phyloP scores from a whole-genome alignment of 805 yeast species.

The Kazachstania psychrophila region DNA sequence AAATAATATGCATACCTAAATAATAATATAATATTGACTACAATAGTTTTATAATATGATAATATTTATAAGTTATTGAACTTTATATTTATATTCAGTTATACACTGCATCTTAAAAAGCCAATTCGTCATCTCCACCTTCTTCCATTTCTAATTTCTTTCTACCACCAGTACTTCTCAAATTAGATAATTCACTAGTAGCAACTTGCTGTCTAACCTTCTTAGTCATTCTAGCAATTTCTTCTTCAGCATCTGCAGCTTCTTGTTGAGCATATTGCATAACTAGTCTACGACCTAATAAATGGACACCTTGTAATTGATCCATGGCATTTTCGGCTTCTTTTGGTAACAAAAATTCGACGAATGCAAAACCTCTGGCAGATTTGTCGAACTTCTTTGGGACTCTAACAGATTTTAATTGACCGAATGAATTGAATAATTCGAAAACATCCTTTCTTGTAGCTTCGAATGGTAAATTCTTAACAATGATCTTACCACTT shows the following conservation, averaged over 20 bases:
- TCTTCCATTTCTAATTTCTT: constrained; percentile 54
- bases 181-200: constrained; percentile 63
- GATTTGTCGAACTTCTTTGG: constrained; percentile 93
- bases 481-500: constrained; percentile 78
- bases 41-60: background rate
- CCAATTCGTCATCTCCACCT: constrained; percentile 23
- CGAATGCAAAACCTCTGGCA: constrained; percentile 97
- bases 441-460: constrained; percentile 87
- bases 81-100: background rate
- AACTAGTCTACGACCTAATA: constrained; percentile 87
- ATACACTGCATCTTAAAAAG: constrained; percentile 6
- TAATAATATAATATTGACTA: background rate
- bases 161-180: constrained; percentile 63
- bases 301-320: constrained; percentile 90
- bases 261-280: constrained; percentile 87
- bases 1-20: background rate
- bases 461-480: constrained; percentile 95
- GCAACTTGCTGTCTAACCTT: constrained; percentile 76
- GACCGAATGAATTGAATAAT: constrained; percentile 89
- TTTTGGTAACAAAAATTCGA: constrained; percentile 75
- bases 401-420: constrained; percentile 85
- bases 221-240: constrained; percentile 80
- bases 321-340: constrained; percentile 94
- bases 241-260: constrained; percentile 76
- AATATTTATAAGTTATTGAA: background rate